Conservation (phyloP, 768 basidiomycete species). For the Agrocybe pediades region DNA sequence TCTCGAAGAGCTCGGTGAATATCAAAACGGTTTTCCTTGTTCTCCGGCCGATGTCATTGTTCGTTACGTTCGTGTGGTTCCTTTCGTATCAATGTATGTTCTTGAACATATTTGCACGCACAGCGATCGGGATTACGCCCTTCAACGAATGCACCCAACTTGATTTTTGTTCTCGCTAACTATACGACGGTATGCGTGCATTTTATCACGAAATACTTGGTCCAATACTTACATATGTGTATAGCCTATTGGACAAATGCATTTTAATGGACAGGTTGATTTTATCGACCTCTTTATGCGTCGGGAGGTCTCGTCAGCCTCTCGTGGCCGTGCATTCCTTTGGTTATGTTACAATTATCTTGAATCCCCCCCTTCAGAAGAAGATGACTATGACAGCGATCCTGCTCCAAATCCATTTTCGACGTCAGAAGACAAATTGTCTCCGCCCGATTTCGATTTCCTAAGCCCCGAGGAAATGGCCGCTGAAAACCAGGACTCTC, state of each 20-base stretch:
- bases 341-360: slow-evolving; percentile 85
- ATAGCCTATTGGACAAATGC: slow-evolving; percentile 58
- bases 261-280: slow-evolving; percentile 73
- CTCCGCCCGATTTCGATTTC: slow-evolving; percentile 35
- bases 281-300: slow-evolving; percentile 85
- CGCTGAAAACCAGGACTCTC: slow-evolving; percentile 49
- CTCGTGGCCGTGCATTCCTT: slow-evolving; percentile 80
- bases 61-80: slow-evolving; percentile 41
- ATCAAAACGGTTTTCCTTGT: slow-evolving; percentile 39
- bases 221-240: slow-evolving; percentile 27
- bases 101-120: slow-evolving; percentile 9
- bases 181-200: slow-evolving; percentile 50
- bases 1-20: slow-evolving; percentile 43
- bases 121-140: slow-evolving; percentile 54
- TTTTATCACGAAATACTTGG: slow-evolving; percentile 17
- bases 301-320: slow-evolving; percentile 65
- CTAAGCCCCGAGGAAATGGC: slow-evolving; percentile 41
- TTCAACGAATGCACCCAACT: slow-evolving; percentile 70
- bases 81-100: background rate
- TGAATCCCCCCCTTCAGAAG: slow-evolving; percentile 44
- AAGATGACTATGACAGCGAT: slow-evolving; percentile 42
- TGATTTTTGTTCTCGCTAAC: slow-evolving; percentile 68
- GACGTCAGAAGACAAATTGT: slow-evolving; percentile 39
- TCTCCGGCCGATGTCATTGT: slow-evolving; percentile 60
- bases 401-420: slow-evolving; percentile 59